Base-by-base conservation (phyloP, 179 eudicot species). In the Drosera spatulata region DNA sequence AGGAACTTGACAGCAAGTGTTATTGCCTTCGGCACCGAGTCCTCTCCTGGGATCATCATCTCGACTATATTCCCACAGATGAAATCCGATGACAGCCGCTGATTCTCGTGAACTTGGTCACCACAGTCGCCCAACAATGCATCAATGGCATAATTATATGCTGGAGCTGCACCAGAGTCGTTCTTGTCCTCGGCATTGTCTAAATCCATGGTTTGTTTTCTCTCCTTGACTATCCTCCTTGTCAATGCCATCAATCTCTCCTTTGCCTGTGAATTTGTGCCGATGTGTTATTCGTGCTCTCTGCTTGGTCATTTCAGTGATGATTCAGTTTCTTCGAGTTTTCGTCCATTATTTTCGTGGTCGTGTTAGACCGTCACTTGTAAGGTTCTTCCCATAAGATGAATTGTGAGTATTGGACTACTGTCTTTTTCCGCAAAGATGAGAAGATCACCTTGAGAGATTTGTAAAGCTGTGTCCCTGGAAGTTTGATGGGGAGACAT, bases 1-100 rank as follows among this genome's bases (percentile, higher is more conserved):
- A 91, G 87, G 67, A 73, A 91, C 68, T 91, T 85, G 65, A 91
- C 82, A 12, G 96, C 98, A 10, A 91, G 74, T 42, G 98, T 88
- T 83, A 88, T 88, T 12, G 82, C 79, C 82, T 83, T 85, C 2
- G 98, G 98, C 51, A 91, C 95, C 0, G 98, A 85, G 64, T 91
- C 98, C 62, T 91, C 96, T 33, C 98, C 98, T 0, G 98, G 96
- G 62, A 91, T 83, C 96, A 91, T 91, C 95, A 91, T 88, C 82
- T 88, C 98, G 46, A 91, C 63, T 51, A 91, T 84, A 60, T 91
- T 91, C 58, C 81, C 95, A 7, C 91, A 79, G 53, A 91, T 77
- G 56, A 75, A 75, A 70, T 91, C 87, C 65, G 66, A 66, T 15
- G 95, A 83, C 41, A 74, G 69, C 4, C 64, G 68, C 45, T 67